Evolutionary conservation across 495 filamentous ascomycete genomes (phyloP), one percentile per base, ranked within the genome.

Genomic region (Lindgomyces ingoldianus): DNA sequence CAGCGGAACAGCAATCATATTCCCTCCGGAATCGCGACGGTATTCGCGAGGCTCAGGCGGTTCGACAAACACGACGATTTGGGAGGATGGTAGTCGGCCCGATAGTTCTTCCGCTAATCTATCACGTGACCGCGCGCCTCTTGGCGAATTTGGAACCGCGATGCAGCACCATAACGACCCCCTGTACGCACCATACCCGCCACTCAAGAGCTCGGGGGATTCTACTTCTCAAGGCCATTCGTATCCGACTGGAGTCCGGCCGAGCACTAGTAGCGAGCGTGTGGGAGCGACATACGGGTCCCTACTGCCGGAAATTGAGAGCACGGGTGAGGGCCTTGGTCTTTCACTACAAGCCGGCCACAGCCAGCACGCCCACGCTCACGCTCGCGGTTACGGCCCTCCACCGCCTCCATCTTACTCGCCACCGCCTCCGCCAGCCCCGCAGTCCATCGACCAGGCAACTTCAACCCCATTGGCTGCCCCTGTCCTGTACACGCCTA

Each of bases 391-490:
- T n/a, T n/a, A n/a, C n/a, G n/a, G n/a, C 22, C 39, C 54, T 24
- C 63, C 33, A 16, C 56, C 69, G 30, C 61, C 54, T 4, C 60
- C 66, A 1, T 44, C 60, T 9, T 65, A 56, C 36, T 68, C 73
- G n/a, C 73, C 68, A 48, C 72, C 80, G 19, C 76, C 78, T 18
- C 78, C 79, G 29, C 55, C 74, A 14, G 76, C 72, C 47, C 65
- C 29, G 19, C 67, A 73, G 79, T 62, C 74, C 75, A 10, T 73
- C 79, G 11, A 76, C 76, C 3, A 33, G 44, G 29, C 74, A 71
- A 12, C 74, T 71, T 8, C 76, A 21, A 29, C 8, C 26, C 33
- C 6, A 39, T 14, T 6, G 29, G 49, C 49, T 2, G 9, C 30
- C 10, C 6, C 22, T 39, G 52, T 69, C 18, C 62, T 64, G 1